phyloP scores from a whole-genome alignment of 2,329 filamentous ascomycete species.

The Fusarium guadeloupense region DNA sequence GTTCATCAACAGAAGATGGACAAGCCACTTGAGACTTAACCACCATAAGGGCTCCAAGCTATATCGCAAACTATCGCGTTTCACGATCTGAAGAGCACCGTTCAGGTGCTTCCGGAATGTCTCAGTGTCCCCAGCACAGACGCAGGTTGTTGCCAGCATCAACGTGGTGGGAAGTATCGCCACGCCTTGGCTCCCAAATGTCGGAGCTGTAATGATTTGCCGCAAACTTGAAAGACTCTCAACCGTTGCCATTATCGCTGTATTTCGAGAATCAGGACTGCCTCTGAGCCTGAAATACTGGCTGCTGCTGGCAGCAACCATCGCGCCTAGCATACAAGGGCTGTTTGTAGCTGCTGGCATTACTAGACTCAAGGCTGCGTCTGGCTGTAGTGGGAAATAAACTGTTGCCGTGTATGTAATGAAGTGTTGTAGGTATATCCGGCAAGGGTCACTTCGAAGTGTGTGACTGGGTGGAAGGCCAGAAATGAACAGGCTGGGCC shows the following conservation, averaged over 20 bases:
- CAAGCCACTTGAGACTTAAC: slow-evolving; percentile 8
- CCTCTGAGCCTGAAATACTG: background rate
- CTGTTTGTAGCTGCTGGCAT: slow-evolving; percentile 5
- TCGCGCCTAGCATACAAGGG: slow-evolving; percentile 10
- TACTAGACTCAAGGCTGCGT: background rate
- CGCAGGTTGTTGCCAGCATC: slow-evolving; percentile 14
- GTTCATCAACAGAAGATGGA: slow-evolving; percentile 14
- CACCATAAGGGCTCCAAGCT: slow-evolving; percentile 4
- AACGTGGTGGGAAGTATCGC: slow-evolving; percentile 2
- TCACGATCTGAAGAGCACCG: slow-evolving; percentile 3
- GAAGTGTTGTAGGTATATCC: slow-evolving; percentile 16
- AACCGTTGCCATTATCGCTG: slow-evolving; percentile 4
- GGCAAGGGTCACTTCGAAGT: background rate
- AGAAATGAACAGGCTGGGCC: background rate
- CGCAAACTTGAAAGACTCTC: background rate
- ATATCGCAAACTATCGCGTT: background rate
- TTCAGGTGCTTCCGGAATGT: slow-evolving; percentile 9
- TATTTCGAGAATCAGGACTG: background rate
- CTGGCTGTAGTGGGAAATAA: slow-evolving; percentile 9
- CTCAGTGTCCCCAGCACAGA: slow-evolving; percentile 3
- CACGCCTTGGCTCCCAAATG: background rate
- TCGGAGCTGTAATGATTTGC: background rate
- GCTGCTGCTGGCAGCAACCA: slow-evolving; percentile 13
- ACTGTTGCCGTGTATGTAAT: slow-evolving; percentile 1
- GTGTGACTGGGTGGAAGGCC: background rate